Base-by-base conservation (phyloP, 805 yeast genomes). In the Nakazawaea molendinolei region DNA sequence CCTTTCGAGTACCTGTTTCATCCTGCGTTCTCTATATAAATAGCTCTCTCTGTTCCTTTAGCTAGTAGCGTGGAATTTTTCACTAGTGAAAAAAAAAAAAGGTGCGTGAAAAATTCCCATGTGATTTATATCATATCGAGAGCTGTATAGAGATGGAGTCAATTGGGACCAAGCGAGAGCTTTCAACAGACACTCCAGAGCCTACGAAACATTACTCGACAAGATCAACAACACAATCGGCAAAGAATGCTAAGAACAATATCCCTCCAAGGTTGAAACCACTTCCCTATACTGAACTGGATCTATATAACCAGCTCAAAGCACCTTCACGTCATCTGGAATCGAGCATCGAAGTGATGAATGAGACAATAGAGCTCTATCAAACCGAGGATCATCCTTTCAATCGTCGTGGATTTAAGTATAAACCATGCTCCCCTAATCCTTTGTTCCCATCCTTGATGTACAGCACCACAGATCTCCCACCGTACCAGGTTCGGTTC, bases 381-480 rank as follows among this genome's bases (percentile, higher is more conserved):
- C 55, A 60, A 23, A 64, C 70, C 17, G 94, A 84, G n/a, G 96
- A 87, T 38, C 74, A 77, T 34, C 96, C 97, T 0, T 64, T 71
- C 46, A 86, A 86, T 52, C 73, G 76, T 46, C 60, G 92, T 34
- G 90, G 94, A 1, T 90, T 79, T 61, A 76, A 86, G 43, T 90
- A 89, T 55, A 66, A 74, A 31, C 78, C 87, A 12, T 85, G 95
- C 50, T 67, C 79, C 3, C 87, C 94, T 0, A 77, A 78, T 46
- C 79, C 83, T 2, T 47, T 50, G 1, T 69, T 86, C 39, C 55
- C 60, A 2, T 67, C 79, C 9, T 60, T 75, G 19, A 63, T 78
- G 46, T 89, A 83, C 51, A 64, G 81, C 25, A 74, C 86, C 1
- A 74, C 86, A 0, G 97, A 89, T 39, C 55, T 79, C 7, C 79